phyloP scores from a whole-genome alignment of 805 yeast genomes.

The Wickerhamiella azyma region DNA sequence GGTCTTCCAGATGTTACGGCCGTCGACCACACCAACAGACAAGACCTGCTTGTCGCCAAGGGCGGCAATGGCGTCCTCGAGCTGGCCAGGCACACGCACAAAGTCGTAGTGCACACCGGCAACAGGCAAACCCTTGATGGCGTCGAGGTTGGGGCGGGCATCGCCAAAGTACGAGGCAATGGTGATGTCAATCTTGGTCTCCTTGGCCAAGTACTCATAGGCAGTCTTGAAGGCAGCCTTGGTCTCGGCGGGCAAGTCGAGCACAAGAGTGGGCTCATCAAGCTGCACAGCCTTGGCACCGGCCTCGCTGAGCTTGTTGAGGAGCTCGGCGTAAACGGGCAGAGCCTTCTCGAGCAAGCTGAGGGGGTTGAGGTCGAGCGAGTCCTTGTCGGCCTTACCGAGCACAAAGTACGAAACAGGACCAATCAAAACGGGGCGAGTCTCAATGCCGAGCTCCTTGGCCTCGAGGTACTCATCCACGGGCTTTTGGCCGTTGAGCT shows the following conservation, averaged over 20 bases:
- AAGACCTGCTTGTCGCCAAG: slow-evolving; percentile 59
- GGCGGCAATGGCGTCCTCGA: slow-evolving; percentile 62
- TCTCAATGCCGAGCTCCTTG: slow-evolving; percentile 85
- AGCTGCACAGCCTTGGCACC: slow-evolving; percentile 94
- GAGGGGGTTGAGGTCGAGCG: slow-evolving; percentile 87
- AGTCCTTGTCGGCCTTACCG: slow-evolving; percentile 98
- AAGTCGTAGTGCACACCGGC: slow-evolving; percentile 94
- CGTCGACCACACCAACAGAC: slow-evolving; percentile 95
- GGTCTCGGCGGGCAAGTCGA: slow-evolving; percentile 76
- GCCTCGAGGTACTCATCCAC: slow-evolving; percentile 97
- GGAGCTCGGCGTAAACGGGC: slow-evolving; percentile 85
- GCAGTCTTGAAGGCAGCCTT: slow-evolving; percentile 83
- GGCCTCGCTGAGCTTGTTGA: slow-evolving; percentile 76
- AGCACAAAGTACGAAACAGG: slow-evolving; percentile 89
- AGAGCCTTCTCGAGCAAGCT: slow-evolving; percentile 74
- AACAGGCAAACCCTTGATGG: slow-evolving; percentile 83
- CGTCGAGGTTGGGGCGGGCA: slow-evolving; percentile 87
- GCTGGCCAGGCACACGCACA: slow-evolving; percentile 92
- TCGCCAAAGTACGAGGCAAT: slow-evolving; percentile 96
- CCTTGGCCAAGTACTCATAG: slow-evolving; percentile 57
- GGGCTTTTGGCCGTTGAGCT: slow-evolving; percentile 92
- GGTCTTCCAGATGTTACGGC: slow-evolving; percentile 99
- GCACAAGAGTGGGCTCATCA: slow-evolving; percentile 93
- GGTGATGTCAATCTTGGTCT: slow-evolving; percentile 63
- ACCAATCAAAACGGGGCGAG: slow-evolving; percentile 95